Evolutionary conservation across 73 alveolate genomes (phyloP).

Genomic region (Tetrahymena thermophila): DNA sequence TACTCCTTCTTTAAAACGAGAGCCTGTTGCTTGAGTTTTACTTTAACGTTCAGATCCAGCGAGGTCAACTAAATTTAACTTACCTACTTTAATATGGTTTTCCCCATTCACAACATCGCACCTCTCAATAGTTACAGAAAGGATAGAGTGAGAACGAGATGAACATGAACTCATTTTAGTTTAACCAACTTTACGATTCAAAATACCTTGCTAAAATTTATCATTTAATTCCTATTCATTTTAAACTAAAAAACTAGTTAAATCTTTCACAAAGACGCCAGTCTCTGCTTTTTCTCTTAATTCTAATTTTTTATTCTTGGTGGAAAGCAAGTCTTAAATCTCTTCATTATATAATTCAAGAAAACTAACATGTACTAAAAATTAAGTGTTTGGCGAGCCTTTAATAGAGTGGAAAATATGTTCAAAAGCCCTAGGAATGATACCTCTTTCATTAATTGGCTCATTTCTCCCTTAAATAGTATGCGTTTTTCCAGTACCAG

Average conservation of each 20-base stretch:
- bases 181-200: conserved; percentile 83
- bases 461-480: conserved; percentile 76
- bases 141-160: conserved; percentile 89
- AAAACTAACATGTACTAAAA: conserved; percentile 83
- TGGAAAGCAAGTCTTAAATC: conserved; percentile 80
- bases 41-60: conserved; percentile 97
- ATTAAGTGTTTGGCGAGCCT: conserved; percentile 60
- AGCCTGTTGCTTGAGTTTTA: conserved; percentile 83
- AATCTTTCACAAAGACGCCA: conserved; percentile 87
- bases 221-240: conserved; percentile 59
- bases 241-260: conserved; percentile 12
- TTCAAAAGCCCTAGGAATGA: conserved; percentile 85
- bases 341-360: conserved; percentile 96
- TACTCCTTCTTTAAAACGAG: conserved; percentile 87
- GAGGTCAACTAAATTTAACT: conserved; percentile 86
- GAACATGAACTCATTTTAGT: conserved; percentile 90
- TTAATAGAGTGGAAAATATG: conserved; percentile 73
- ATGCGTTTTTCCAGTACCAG: conserved; percentile 89
- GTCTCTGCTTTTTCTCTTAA: conserved; percentile 87
- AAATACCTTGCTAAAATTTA: conserved; percentile 66
- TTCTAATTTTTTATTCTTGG: conserved; percentile 60
- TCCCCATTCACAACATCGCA: conserved; percentile 55
- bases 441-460: conserved; percentile 68
- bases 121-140: conserved; percentile 48
- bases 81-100: conserved; percentile 29